A percentile compares a stretch with the other conserved stretches of the same genome.
Conservation (phyloP, 352 stramenopile genomes). For the Pythium scleroteichum region DNA sequence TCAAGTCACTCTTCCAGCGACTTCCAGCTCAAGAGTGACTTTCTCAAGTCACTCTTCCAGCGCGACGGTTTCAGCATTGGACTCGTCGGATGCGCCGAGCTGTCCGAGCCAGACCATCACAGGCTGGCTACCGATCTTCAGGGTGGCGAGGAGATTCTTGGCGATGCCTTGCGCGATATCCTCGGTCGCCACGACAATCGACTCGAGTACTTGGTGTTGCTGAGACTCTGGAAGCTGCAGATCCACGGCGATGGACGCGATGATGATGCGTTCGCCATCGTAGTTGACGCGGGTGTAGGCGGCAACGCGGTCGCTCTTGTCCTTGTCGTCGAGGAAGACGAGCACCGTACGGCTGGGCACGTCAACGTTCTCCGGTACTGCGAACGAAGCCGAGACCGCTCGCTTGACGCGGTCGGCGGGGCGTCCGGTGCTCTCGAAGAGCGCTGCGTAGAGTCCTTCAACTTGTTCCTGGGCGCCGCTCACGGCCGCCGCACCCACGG, state of each 20-base stretch:
- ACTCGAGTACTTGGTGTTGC: slow-evolving; percentile 1
- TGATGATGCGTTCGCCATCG: slow-evolving; percentile 7
- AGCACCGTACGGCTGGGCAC: slow-evolving; percentile 11
- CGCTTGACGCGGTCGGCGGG: slow-evolving; percentile 2
- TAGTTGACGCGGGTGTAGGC: slow-evolving; percentile 13
- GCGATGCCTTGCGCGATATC: slow-evolving; percentile 5
- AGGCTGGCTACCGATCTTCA: not conserved
- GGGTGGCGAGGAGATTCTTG: not conserved
- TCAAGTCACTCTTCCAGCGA: too few species aligned
- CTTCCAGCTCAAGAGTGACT: too few species aligned
- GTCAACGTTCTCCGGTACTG: not conserved
- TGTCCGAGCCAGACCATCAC: slow-evolving; percentile 18
- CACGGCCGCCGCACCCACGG: not conserved
- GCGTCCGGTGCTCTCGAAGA: slow-evolving; percentile 2
- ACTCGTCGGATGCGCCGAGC: slow-evolving; percentile 7
- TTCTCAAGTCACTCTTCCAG: too few species aligned
- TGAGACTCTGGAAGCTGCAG: not conserved
- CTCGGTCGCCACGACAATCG: slow-evolving; percentile 8
- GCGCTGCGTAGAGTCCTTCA: slow-evolving; percentile 7
- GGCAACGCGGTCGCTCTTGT: slow-evolving; percentile 5
- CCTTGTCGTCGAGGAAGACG: slow-evolving; percentile 9
- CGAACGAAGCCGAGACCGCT: slow-evolving; percentile 1
- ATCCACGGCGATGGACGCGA: slow-evolving; percentile 8
- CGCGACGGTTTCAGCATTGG: too few species aligned
- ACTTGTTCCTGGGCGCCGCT: slow-evolving; percentile 8